phyloP scores from a whole-genome alignment of 2,329 filamentous ascomycete species.

The Neopestalotiopsis sp. region DNA sequence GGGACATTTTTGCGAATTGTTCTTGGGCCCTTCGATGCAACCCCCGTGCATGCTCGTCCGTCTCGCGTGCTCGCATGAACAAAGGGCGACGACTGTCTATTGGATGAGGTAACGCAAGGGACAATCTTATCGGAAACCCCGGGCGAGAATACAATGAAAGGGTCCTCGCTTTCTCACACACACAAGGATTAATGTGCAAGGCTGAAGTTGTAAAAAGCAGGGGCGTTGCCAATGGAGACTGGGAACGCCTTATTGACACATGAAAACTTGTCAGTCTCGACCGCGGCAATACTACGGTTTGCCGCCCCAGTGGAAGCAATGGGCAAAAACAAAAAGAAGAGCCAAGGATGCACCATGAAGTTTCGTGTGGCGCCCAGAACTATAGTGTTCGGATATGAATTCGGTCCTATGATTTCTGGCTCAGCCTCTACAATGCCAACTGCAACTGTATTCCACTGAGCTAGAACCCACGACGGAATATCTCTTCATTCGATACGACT shows the following conservation, averaged over 20 bases:
- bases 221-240: background rate
- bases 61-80: background rate
- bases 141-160: background rate
- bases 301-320: background rate
- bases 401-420: background rate
- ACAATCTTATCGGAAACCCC: constrained; percentile 4
- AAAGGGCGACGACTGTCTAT: background rate
- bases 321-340: background rate
- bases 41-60: background rate
- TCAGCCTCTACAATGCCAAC: background rate
- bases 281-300: background rate
- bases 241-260: background rate
- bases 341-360: background rate
- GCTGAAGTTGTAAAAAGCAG: background rate
- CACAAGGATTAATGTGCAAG: background rate
- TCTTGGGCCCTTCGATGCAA: background rate
- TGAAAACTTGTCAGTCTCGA: background rate
- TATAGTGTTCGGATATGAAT: background rate
- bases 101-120: background rate
- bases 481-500: background rate
- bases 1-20: background rate
- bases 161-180: background rate
- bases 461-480: background rate
- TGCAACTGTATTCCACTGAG: background rate
- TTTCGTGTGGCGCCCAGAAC: background rate